Percentiles rank a stretch among this genome's conserved stretches.
Evolutionary conservation across 345 rosid genomes (phyloP).

Genomic region (Balakata baccata): DNA sequence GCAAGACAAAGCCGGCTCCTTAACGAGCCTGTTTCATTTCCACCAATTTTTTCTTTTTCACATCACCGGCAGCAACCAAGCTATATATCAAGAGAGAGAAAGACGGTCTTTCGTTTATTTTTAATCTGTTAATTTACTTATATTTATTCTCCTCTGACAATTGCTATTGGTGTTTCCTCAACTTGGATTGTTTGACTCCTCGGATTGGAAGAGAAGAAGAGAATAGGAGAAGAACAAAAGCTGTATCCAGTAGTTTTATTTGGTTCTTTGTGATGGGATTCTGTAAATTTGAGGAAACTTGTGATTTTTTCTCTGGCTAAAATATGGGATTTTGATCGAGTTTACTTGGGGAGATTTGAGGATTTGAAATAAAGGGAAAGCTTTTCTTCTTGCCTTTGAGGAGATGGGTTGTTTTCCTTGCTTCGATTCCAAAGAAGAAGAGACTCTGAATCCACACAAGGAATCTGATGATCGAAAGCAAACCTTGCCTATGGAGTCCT

Average conservation of each 20-base stretch:
- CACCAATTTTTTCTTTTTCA: neutral
- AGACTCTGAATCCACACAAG: conserved; percentile 61
- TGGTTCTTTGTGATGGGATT: conserved; percentile 17
- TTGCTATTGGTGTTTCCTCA: conserved; percentile 12
- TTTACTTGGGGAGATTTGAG: conserved; percentile 5
- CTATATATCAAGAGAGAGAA: conserved; percentile 10
- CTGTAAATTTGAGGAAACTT: neutral
- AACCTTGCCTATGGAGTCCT: conserved; percentile 44
- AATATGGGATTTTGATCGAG: conserved; percentile 23
- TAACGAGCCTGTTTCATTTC: neutral
- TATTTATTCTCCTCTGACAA: neutral
- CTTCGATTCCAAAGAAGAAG: conserved; percentile 83
- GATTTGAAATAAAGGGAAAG: neutral
- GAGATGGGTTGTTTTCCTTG: conserved; percentile 93
- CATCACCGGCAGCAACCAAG: conserved; percentile 15
- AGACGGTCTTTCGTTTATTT: neutral
- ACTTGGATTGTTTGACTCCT: conserved; percentile 22
- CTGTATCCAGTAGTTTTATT: neutral
- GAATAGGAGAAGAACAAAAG: neutral
- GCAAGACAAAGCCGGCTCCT: conserved; percentile 32
- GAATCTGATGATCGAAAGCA: conserved; percentile 54
- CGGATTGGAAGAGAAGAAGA: conserved; percentile 6
- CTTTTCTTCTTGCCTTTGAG: conserved; percentile 18
- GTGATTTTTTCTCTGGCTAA: neutral
- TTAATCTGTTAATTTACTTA: neutral